These are phyloP conservation scores for Beauveria scarabaeidicola DNA, from an alignment of 2,329 filamentous ascomycete species.

Conservation along the genomic window DNA sequence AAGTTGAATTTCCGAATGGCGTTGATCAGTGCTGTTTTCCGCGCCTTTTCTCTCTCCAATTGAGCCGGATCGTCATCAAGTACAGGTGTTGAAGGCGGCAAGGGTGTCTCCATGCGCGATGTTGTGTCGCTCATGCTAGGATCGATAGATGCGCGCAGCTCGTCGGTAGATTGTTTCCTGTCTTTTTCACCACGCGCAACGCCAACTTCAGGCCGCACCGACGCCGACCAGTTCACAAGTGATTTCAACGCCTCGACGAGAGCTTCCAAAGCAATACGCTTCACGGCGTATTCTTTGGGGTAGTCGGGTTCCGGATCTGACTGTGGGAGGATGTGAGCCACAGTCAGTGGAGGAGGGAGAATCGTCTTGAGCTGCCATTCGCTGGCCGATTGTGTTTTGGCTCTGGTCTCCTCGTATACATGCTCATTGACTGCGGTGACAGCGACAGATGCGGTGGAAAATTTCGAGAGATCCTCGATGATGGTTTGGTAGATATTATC, in stretches of 20 bases:
- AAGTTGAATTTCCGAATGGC: constrained; percentile 92
- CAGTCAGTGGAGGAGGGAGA: constrained; percentile 77
- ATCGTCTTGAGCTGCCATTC: constrained; percentile 87
- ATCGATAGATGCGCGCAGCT: constrained; percentile 59
- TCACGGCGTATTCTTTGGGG: constrained; percentile 84
- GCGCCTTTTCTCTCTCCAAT: constrained; percentile 88
- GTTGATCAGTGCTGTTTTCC: constrained; percentile 85
- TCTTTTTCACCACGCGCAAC: constrained; percentile 24
- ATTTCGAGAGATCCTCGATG: constrained; percentile 85
- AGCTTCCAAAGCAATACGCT: constrained; percentile 79
- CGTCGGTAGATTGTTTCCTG: constrained; percentile 32
- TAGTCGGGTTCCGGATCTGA: constrained; percentile 59
- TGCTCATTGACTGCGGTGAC: constrained; percentile 74
- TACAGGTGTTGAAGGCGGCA: constrained; percentile 55
- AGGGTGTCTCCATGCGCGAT: constrained; percentile 52
- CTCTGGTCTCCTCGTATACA: constrained; percentile 71
- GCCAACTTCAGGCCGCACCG: constrained; percentile 49
- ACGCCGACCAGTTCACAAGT: constrained; percentile 80
- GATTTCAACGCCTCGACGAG: constrained; percentile 84
- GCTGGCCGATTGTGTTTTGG: constrained; percentile 48
- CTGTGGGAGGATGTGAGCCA: constrained; percentile 59
- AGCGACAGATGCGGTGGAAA: constrained; percentile 69
- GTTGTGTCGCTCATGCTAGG: constrained; percentile 48
- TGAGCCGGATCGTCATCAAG: constrained; percentile 86
- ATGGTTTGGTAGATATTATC: constrained; percentile 96